Base-by-base conservation (phyloP, 1,139 yeast species). In the Waltiozyma sp. region DNA sequence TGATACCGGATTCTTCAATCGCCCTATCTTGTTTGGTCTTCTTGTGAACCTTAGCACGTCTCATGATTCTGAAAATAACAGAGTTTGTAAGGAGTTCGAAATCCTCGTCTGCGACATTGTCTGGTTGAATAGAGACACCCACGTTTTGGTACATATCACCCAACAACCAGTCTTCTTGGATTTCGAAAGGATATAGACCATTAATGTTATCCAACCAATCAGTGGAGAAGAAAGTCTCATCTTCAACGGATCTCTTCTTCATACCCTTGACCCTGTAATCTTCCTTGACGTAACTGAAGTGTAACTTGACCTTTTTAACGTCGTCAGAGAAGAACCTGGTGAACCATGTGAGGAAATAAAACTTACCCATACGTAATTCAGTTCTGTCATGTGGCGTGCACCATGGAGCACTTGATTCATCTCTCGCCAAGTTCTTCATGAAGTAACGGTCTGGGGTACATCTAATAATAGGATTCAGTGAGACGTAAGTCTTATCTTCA, bases 281-380 rank as follows among this genome's bases (percentile, higher is more conserved):
- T 52, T 80, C 86, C 53, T 73, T 75, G 39, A 84, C 73, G 50
- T 74, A 76, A 1, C 82, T 77, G 49, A 82, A 68, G 58, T 83
- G 93, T 28, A 86, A 53, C 52, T 75, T 75, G 14, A 85, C 89
- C 33, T 75, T 73, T 40, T 72, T 64, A 18, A 57, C 61, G 18
- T 57, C 53, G 2, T 66, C 71, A 19, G 68, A 65, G 56, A 79
- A 85, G 53, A 58, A 71, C 41, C 72, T 69, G 2, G 89, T 71
- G 62, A 68, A 87, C 96, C 96, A 87, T 11, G 91, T 78, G 42
- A 84, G 62, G 57, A 88, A 87, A 56, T 84, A 83, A 1, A 84
- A 73, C 45, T 70, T 63, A 37, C 73, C 94, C 48, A 73, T 60
- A 49, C 73, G 70, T 62, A 81, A 68, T 37, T 64, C 67, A 14